Evolutionary conservation across 148 eudicot genomes (phyloP).

Genomic region (Dianthus caryophyllus): DNA sequence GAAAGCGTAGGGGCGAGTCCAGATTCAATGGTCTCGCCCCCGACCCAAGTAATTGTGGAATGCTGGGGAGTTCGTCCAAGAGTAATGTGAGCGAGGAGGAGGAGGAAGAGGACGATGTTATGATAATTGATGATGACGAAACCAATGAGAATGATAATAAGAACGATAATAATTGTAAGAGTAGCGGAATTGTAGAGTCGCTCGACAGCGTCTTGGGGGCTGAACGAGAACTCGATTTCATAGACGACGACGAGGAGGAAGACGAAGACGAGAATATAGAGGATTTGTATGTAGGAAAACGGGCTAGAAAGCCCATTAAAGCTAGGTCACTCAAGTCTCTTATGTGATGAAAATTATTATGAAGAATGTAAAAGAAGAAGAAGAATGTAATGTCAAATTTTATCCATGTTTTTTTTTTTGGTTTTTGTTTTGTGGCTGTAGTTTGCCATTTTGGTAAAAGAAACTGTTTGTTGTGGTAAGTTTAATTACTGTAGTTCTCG

Average conservation of each 20-base stretch:
- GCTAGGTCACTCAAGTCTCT: slow-evolving; percentile 55
- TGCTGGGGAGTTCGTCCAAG: not conserved
- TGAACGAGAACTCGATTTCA: slow-evolving; percentile 10
- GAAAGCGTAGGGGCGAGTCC: slow-evolving; percentile 1
- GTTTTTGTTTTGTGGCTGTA: not conserved
- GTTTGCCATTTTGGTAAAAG: not conserved
- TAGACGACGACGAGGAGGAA: slow-evolving; percentile 26
- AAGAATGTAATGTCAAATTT: not conserved
- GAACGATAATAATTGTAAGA: not conserved
- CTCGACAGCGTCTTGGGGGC: not conserved
- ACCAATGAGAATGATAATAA: no score
- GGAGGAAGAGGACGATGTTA: not conserved
- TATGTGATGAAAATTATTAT: slow-evolving; percentile 24
- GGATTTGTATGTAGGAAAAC: slow-evolving; percentile 19
- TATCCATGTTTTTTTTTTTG: not conserved
- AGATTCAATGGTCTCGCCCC: not conserved
- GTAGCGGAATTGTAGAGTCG: not conserved
- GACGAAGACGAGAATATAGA: not conserved
- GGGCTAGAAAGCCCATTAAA: slow-evolving; percentile 44
- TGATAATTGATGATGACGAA: not conserved
- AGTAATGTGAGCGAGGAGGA: not conserved
- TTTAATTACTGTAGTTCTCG: not conserved
- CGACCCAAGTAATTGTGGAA: not conserved
- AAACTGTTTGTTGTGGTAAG: not conserved
- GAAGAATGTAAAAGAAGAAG: not conserved